These are phyloP conservation scores for Colletotrichum sp. DNA, from an alignment of 2,329 filamentous ascomycete species.

Conservation along the genomic window DNA sequence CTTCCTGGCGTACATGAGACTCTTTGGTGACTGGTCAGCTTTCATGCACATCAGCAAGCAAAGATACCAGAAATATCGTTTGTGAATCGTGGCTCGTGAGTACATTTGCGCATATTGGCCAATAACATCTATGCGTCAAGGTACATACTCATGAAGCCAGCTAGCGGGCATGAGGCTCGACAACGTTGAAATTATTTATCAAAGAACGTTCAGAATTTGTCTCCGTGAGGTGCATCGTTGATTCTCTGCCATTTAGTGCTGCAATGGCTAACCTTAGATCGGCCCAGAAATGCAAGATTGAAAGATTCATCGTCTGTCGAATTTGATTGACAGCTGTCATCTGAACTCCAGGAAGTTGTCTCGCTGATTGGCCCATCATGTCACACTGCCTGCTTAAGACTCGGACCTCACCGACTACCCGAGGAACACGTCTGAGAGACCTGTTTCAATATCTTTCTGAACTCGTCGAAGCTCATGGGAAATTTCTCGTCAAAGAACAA, in stretches of 20 bases:
- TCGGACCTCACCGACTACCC: not conserved
- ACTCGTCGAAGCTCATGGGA: not conserved
- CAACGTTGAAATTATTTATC: rapidly evolving
- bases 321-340: not conserved
- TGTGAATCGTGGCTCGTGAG: not conserved
- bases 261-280: rapidly evolving
- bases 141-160: not conserved
- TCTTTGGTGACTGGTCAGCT: not conserved
- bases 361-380: not conserved
- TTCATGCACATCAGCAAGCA: not conserved
- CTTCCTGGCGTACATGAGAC: not conserved
- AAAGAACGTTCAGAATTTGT: too few species aligned
- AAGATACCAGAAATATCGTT: not conserved
- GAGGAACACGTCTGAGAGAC: not conserved
- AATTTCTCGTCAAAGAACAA: not conserved
- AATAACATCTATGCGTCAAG: not conserved
- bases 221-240: not conserved
- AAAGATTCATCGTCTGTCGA: not conserved
- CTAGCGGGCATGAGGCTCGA: too few species aligned
- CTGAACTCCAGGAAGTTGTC: not conserved
- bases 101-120: not conserved
- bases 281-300: not conserved
- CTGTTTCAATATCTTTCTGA: rapidly evolving
- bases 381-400: rapidly evolving
- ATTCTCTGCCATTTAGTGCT: rapidly evolving